Conservation (phyloP, 1,284 basidiomycete genomes). For the Pisolithus thermaeus region DNA sequence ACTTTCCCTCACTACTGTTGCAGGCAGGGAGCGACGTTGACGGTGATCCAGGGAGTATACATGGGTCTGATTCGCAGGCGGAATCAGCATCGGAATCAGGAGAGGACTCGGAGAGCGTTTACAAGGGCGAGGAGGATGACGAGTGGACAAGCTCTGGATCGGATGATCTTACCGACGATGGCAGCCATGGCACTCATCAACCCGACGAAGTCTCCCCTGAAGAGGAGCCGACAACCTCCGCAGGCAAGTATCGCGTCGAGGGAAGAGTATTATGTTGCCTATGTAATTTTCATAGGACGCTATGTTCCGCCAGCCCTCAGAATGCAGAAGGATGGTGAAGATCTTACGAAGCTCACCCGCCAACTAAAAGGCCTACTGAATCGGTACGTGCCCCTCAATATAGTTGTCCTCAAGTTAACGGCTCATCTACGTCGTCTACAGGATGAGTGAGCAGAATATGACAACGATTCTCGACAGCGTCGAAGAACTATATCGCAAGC, state of each 20-base stretch:
- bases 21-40: not conserved
- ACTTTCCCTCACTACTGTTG: not conserved
- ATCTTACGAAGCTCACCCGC: constrained; percentile 61
- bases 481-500: constrained; percentile 73
- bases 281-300: constrained; percentile 26
- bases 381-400: constrained; percentile 43
- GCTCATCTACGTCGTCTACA: constrained; percentile 24
- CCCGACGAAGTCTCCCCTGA: not conserved
- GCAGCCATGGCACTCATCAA: constrained; percentile 13
- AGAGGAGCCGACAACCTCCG: constrained; percentile 1
- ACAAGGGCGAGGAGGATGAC: constrained; percentile 3
- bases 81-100: not conserved
- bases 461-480: constrained; percentile 72
- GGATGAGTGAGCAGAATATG: constrained; percentile 90
- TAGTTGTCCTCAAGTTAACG: not conserved
- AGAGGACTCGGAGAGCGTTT: not conserved
- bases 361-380: constrained; percentile 89
- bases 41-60: not conserved
- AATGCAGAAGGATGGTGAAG: constrained; percentile 35
- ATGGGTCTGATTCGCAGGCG: not conserved
- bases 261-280: not conserved
- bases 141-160: constrained; percentile 23
- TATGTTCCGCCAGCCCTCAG: constrained; percentile 68
- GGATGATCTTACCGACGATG: constrained; percentile 11
- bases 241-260: constrained; percentile 20